Evolutionary conservation across 2,329 filamentous ascomycete species (phyloP).

Genomic region (Aspergillus persii): DNA sequence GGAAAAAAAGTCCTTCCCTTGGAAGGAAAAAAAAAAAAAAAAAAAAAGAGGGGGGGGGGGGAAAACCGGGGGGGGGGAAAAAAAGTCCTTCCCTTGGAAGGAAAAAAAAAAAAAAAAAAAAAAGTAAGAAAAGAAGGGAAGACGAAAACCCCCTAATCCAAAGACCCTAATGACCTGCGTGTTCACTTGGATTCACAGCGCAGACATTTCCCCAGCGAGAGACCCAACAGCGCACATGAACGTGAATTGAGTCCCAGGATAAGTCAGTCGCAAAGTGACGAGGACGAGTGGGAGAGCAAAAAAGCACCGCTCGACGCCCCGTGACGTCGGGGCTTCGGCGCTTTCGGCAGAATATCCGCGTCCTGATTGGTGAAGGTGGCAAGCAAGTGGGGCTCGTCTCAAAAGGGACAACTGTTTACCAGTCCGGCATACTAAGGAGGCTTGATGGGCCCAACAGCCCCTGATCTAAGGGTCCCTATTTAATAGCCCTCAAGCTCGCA

Average conservation of each 20-base stretch:
- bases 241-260: background rate
- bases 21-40: too few relatives aligned
- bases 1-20: too few relatives aligned
- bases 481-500: too few relatives aligned
- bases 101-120: too few relatives aligned
- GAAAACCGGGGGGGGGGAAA: too few relatives aligned
- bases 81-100: too few relatives aligned
- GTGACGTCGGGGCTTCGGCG: slow-evolving; percentile 33
- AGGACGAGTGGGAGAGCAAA: background rate
- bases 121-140: background rate
- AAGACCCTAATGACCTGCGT: slow-evolving; percentile 7
- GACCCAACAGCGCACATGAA: slow-evolving; percentile 13
- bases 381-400: slow-evolving; percentile 12
- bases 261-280: slow-evolving; percentile 1
- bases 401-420: slow-evolving; percentile 19
- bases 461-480: too few relatives aligned
- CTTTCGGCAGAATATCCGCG: slow-evolving; percentile 21
- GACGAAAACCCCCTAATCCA: slow-evolving; percentile 2
- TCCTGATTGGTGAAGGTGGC: too few relatives aligned
- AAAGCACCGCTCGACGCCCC: slow-evolving; percentile 10
- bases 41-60: too few relatives aligned
- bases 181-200: slow-evolving; percentile 11
- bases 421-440: too few relatives aligned
- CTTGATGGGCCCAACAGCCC: too few relatives aligned
- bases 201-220: slow-evolving; percentile 13